Evolutionary conservation across 805 yeast species (phyloP).

Genomic region (Tetrapisispora iriomotensis): DNA sequence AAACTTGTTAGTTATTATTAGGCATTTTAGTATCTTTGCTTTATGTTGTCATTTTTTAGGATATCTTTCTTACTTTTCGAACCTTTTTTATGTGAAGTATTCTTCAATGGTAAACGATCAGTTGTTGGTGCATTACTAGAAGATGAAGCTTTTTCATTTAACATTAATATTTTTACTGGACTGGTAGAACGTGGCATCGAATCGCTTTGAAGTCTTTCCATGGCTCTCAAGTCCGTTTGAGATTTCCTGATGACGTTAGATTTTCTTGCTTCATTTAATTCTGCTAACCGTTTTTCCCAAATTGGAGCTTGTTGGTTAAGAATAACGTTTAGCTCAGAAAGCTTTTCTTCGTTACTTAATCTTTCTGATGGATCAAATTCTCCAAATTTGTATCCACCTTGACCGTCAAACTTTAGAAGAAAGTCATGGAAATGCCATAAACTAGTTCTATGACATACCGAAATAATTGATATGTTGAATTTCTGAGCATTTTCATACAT

Average conservation of each 20-base stretch:
- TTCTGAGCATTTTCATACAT: conserved; percentile 79
- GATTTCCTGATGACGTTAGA: conserved; percentile 28
- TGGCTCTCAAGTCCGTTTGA: conserved; percentile 18
- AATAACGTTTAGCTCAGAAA: conserved; percentile 55
- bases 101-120: not conserved
- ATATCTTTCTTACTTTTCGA: too few species aligned
- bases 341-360: conserved; percentile 66
- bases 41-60: too few species aligned
- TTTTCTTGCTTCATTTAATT: conserved; percentile 44
- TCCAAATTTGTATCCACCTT: conserved; percentile 54
- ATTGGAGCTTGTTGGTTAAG: conserved; percentile 58
- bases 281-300: conserved; percentile 55
- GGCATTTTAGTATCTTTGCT: too few species aligned
- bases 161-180: conserved; percentile 1
- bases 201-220: conserved; percentile 1
- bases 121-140: not conserved
- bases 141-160: not conserved
- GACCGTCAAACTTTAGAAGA: conserved; percentile 78
- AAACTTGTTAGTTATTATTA: too few species aligned
- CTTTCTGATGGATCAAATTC: conserved; percentile 66
- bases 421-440: conserved; percentile 86
- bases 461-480: conserved; percentile 69
- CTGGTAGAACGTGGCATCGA: not conserved
- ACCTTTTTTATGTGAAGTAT: not conserved
- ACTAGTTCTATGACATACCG: conserved; percentile 88